Evolutionary conservation across 2,329 filamentous ascomycete species (phyloP), one percentile per base, ranked within the genome.

Genomic region (Ciborinia camelliae): DNA sequence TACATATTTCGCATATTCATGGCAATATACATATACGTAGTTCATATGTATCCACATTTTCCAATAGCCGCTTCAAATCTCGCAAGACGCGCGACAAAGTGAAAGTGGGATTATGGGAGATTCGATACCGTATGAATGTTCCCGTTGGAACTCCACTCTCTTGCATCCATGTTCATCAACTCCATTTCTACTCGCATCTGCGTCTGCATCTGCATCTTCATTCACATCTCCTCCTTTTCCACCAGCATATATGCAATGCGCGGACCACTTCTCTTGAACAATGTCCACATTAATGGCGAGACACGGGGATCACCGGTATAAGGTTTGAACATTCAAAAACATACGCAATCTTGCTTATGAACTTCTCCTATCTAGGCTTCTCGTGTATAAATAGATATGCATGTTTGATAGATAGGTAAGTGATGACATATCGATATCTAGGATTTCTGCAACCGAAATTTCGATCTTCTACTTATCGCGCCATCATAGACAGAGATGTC

Each of bases 11-110:
- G 5, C 26, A 43, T 43, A 18, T 30, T n/a, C 26, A 57, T 10
- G 18, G 37, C 37, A 43, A 6, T n/a, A 45, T n/a, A n/a, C n/a
- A n/a, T n/a, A n/a, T n/a, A n/a, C n/a, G n/a, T 57, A 26, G 18
- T 45, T 57, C 26, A 20, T n/a, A n/a, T 15, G n/a, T 18, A 39
- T 32, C 54, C 37, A 57, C 20, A 45, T 15, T 32, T 32, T 14
- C 39, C 28, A 57, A 45, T 57, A 57, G 54, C 37, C 54, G 54
- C 54, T 45, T 32, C 54, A 23, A 30, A 57, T 45, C 26, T 57
- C 39, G 54, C 54, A 45, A 57, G 39, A 57, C 54, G 54, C 54
- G 54, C 54, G 54, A 57, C 9, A 57, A 43, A 45, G 28, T 23
- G 20, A 45, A 57, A 57, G 32, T 45, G 39, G 54, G 18, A 45